Evolutionary conservation across 306 rosid species (phyloP), one percentile per base, ranked within the genome.

Genomic region (Pyrus pyrifolia): DNA sequence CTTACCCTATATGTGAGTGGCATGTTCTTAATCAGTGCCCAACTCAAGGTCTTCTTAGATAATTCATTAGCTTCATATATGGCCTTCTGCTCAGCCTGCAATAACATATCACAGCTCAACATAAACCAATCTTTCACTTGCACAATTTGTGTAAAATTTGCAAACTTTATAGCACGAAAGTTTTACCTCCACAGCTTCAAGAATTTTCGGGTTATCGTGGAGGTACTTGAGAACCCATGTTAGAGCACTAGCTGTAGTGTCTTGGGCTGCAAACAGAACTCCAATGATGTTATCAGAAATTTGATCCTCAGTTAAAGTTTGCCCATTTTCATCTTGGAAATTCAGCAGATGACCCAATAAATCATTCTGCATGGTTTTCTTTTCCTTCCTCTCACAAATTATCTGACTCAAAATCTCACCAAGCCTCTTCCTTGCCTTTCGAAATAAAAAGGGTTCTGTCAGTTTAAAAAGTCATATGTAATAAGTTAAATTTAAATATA

Each of bases 221-320:
- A 94, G 94, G 65, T 88, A 94, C 79, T 88, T 94, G 79, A 94
- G 96, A 69, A 91, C 87, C 98, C 98, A 94, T 12, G 98, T 94
- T 19, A 91, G 82, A 42, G 76, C 89, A 86, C 94, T 94, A 10
- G 98, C 98, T 45, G 97, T 94, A 27, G 98, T 94, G 82, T 94
- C 98, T 74, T 91, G 96, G 52, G 98, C 98, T 18, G 98, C 98
- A 82, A 94, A 94, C 46, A 94, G 80, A 17, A 91, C 96, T 52
- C 98, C 98, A 68, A 91, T 90, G 23, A 90, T 82, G 78, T 94
- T 94, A 84, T 94, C 98, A n/a, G 94, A 88, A n/a, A 91, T 89
- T 81, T 94, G 91, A 11, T 89, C 91, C 63, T 87, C 89, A 2
- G 51, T 88, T 25, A 90, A 67, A 8, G 22, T 67, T 55, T 83